These are phyloP conservation scores for Chalaropsis thielavioides DNA, from an alignment of 2,329 filamentous ascomycete species.

Conservation along the genomic window DNA sequence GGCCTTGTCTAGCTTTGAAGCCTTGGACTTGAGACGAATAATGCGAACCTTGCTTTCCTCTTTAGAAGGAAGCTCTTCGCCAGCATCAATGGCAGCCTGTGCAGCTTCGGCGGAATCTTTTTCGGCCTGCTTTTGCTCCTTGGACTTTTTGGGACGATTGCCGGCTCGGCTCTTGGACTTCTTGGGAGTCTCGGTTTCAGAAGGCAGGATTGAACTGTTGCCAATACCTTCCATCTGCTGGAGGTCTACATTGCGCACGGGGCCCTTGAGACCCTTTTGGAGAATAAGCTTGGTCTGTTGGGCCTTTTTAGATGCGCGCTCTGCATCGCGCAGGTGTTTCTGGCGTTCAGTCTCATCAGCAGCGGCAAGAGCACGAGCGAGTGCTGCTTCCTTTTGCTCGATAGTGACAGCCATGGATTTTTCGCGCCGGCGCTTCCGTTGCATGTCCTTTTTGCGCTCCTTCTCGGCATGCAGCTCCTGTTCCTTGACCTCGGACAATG, in stretches of 20 bases:
- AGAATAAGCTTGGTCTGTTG: conserved; percentile 78
- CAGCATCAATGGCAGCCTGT: conserved; percentile 68
- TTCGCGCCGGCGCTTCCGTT: conserved; percentile 86
- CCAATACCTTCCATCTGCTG: conserved; percentile 73
- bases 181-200: conserved; percentile 40
- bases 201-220: conserved; percentile 69
- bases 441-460: conserved; percentile 99
- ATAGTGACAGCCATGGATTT: conserved; percentile 91
- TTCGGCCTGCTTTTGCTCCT: conserved; percentile 68
- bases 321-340: conserved; percentile 70
- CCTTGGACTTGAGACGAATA: conserved; percentile 42
- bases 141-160: conserved; percentile 76
- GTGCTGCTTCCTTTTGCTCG: conserved; percentile 73
- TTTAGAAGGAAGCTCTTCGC: conserved; percentile 52
- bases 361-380: conserved; percentile 62
- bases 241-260: conserved; percentile 47
- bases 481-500: conserved; percentile 73
- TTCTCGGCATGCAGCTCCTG: conserved; percentile 89
- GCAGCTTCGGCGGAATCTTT: conserved; percentile 74
- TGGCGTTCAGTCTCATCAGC: conserved; percentile 70
- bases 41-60: conserved; percentile 48
- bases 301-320: conserved; percentile 83
- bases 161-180: conserved; percentile 43
- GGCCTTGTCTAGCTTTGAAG: conserved; percentile 22
- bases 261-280: conserved; percentile 74